These are phyloP conservation scores for Candida pseudoviswanathii DNA, from an alignment of 1,139 yeast genomes.

Conservation along the genomic window DNA sequence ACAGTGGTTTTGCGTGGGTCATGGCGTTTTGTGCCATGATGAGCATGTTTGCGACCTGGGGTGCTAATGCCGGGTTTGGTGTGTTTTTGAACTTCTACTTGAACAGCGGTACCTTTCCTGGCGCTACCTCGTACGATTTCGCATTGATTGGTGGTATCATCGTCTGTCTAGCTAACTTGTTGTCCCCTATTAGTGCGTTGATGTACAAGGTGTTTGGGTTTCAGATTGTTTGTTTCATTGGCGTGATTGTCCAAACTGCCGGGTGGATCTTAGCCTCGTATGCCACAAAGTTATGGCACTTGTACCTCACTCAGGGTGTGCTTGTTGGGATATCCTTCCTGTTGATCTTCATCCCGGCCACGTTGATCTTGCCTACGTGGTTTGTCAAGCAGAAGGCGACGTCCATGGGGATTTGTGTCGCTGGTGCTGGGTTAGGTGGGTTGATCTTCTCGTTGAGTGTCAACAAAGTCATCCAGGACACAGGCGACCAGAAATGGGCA, in stretches of 20 bases:
- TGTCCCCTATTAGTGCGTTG: slow-evolving; percentile 55
- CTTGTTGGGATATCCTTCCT: slow-evolving; percentile 64
- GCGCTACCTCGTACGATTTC: slow-evolving; percentile 59
- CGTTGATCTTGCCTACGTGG: slow-evolving; percentile 64
- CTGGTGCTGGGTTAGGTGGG: slow-evolving; percentile 73
- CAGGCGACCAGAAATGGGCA: slow-evolving; percentile 69
- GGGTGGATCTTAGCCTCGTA: slow-evolving; percentile 69
- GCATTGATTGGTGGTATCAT: slow-evolving; percentile 73
- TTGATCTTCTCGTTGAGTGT: slow-evolving; percentile 53
- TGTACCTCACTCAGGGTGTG: slow-evolving; percentile 71
- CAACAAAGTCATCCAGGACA: slow-evolving; percentile 46
- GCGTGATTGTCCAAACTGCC: slow-evolving; percentile 52
- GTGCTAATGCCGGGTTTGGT: slow-evolving; percentile 70
- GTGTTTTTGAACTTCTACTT: slow-evolving; percentile 64
- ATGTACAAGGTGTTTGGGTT: slow-evolving; percentile 37
- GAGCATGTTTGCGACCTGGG: slow-evolving; percentile 66
- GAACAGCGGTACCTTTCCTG: slow-evolving; percentile 47
- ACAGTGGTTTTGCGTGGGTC: slow-evolving; percentile 75
- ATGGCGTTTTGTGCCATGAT: slow-evolving; percentile 56
- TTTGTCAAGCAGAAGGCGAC: slow-evolving; percentile 57
- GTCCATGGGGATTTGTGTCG: slow-evolving; percentile 60
- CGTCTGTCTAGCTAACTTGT: slow-evolving; percentile 56
- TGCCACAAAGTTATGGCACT: slow-evolving; percentile 61
- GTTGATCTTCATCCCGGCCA: slow-evolving; percentile 60
- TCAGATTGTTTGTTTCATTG: slow-evolving; percentile 43